Base-by-base conservation (phyloP, 2,329 filamentous ascomycete genomes). In the Calonectria ilicicola region DNA sequence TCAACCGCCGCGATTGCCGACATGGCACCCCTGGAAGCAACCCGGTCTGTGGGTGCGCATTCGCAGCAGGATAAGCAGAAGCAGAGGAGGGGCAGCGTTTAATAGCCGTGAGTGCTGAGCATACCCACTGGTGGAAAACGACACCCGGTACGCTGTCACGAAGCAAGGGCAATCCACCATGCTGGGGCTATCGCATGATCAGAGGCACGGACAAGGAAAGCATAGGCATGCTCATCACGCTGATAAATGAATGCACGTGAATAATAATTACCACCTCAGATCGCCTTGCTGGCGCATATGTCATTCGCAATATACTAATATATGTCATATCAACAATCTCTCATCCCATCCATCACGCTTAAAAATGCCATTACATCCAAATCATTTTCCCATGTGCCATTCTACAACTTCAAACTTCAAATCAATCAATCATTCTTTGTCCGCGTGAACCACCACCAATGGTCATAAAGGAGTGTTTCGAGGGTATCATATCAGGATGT, bases 401-500 rank as follows among this genome's bases (percentile, higher is more conserved):
- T 49, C 53, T 68, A 51, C 32, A 58, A 23, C 64, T 56, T 58
- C 38, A 49, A 51, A 35, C n/a, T n/a, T n/a, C 60, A 8, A 21
- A 46, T 67, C 51, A 40, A 32, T 29, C 58, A 35, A 60, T 32
- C 46, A 58, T 53, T 40, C 47, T 32, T 23, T 53, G 23, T 42
- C 49, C 42, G 27, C 27, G 40, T 29, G 23, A 66, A 60, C 32
- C 40, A 21, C 42, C 58, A 63, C 68, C 44, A 66, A 66, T 15
- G 23, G 60, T 74, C 47, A 40, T 66, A 62, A 79, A 80, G 60
- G 78, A 80, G 75, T 74, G 78, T 77, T 77, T 23, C 29, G 63
- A 71, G 78, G 76, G 77, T 80, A 79, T 80, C 75, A 73, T 71
- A 65, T 65, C 73, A 66, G 29, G 65, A 65, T 73, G 44, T 46